Evolutionary conservation across 2,329 filamentous ascomycete species (phyloP).

Genomic region (Apiospora saccharicola): DNA sequence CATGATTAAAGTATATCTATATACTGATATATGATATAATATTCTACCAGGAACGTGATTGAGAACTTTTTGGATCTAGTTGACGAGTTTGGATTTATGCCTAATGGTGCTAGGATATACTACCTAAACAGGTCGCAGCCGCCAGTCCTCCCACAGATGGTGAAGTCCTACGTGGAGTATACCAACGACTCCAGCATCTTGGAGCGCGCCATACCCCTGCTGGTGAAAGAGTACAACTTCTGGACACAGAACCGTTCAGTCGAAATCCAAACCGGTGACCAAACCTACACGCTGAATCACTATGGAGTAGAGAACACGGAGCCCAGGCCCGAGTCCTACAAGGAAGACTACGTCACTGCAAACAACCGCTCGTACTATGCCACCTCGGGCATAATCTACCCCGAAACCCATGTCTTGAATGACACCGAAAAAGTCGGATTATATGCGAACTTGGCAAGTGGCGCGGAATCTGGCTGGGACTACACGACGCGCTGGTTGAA

Average conservation of each 20-base stretch:
- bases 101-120: slow-evolving; percentile 72
- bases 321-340: slow-evolving; percentile 72
- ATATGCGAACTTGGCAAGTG: slow-evolving; percentile 69
- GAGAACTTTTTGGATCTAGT: slow-evolving; percentile 75
- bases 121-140: slow-evolving; percentile 75
- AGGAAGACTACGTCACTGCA: slow-evolving; percentile 71
- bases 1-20: too few relatives aligned
- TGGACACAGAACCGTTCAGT: slow-evolving; percentile 68
- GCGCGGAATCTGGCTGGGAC: slow-evolving; percentile 73
- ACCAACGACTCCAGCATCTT: slow-evolving; percentile 69
- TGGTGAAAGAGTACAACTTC: slow-evolving; percentile 70
- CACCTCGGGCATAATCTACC: slow-evolving; percentile 64
- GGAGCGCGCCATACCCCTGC: slow-evolving; percentile 65
- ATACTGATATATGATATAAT: background rate
- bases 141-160: slow-evolving; percentile 71
- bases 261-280: slow-evolving; percentile 52
- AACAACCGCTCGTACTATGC: slow-evolving; percentile 71
- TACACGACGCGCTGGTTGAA: slow-evolving; percentile 66
- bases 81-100: slow-evolving; percentile 69
- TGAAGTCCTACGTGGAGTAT: slow-evolving; percentile 68
- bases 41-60: slow-evolving; percentile 62
- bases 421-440: slow-evolving; percentile 58
- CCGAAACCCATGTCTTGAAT: slow-evolving; percentile 57
- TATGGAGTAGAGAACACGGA: slow-evolving; percentile 70
- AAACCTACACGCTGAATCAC: slow-evolving; percentile 63